Base-by-base conservation (phyloP, 768 basidiomycete genomes). In the Termitomyces bulborhizus region DNA sequence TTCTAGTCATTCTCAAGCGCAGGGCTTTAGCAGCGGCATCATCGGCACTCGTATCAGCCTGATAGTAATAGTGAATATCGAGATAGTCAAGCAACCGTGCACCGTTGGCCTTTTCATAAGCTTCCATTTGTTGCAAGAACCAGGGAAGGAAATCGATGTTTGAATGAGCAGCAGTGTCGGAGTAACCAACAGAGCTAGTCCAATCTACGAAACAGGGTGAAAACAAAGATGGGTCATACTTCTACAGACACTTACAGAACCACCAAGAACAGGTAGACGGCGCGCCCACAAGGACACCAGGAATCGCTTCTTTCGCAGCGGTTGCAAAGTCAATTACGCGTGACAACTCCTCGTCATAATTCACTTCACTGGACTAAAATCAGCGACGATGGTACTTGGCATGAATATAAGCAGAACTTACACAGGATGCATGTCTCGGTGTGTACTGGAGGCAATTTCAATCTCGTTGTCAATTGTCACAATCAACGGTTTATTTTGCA, bases 51-150 rank as follows among this genome's bases (percentile, higher is more conserved):
- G 78, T 78, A 58, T 81, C 79, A 11, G 77, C 60, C 50, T 71
- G 71, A 72, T 73, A 81, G 68, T 82, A 82, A 60, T 80, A 82
- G 57, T 82, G 80, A 54, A 82, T 74, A 60, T 80, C 80, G 51
- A 82, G 74, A 63, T 74, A 79, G 62, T 82, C 80, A n/a, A 82
- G 65, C 24, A 80, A 66, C 12, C 79, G 68, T 58, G 75, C 70
- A 2, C 76, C 74, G 11, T 64, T 57, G 2, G 55, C 64, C 8
- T 58, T 60, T 41, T 74, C 72, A 3, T 68, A 66, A 6, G 66
- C 58, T 36, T 73, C 72, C 79, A 82, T 79, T 64, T 81, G 67
- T 15, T 63, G 47, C 46, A 82, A 68, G 75, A 82, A 80, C 79
- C 79, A 82, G 15, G 80, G 80, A 6, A 82, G 51, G 70, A 80